phyloP scores from a whole-genome alignment of 495 filamentous ascomycete species.

The Chaetomidium leptoderma region DNA sequence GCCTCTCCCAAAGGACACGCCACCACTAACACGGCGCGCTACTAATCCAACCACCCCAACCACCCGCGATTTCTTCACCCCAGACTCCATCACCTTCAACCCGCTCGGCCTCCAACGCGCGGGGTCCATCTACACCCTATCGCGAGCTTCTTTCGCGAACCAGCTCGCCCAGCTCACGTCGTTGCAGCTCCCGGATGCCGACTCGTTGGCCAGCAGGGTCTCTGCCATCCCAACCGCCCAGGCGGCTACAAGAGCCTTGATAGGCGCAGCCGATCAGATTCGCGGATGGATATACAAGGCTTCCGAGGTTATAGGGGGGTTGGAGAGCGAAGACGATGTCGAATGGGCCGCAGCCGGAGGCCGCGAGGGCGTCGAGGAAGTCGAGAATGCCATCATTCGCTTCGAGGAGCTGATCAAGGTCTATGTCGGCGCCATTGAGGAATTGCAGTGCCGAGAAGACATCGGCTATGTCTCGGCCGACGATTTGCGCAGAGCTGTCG shows the following conservation, averaged over 20 bases:
- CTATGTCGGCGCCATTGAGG: constrained; percentile 86
- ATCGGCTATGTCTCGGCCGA: constrained; percentile 63
- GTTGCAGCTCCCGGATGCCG: constrained; percentile 77
- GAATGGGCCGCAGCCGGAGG: constrained; percentile 95
- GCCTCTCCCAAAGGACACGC: constrained; percentile 48
- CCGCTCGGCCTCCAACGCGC: constrained; percentile 57
- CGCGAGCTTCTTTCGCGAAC: constrained; percentile 81
- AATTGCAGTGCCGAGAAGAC: constrained; percentile 75
- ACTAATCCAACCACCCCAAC: constrained; percentile 20
- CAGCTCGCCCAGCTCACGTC: constrained; percentile 85
- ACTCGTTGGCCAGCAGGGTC: constrained; percentile 72
- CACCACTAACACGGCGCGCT: constrained; percentile 28
- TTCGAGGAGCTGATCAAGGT: constrained; percentile 86
- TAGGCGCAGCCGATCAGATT: constrained; percentile 83
- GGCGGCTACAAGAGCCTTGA: constrained; percentile 69
- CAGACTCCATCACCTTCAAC: constrained; percentile 47
- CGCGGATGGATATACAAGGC: constrained; percentile 88
- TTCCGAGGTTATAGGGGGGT: constrained; percentile 72
- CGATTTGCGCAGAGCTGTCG: constrained; percentile 65
- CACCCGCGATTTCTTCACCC: constrained; percentile 36
- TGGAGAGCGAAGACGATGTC: constrained; percentile 93
- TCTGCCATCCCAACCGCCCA: constrained; percentile 75
- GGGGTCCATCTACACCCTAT: constrained; percentile 82
- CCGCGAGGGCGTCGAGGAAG: constrained; percentile 80
- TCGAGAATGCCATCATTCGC: constrained; percentile 76